Evolutionary conservation across 495 filamentous ascomycete genomes (phyloP).

Genomic region (Articulospora tetracladia): DNA sequence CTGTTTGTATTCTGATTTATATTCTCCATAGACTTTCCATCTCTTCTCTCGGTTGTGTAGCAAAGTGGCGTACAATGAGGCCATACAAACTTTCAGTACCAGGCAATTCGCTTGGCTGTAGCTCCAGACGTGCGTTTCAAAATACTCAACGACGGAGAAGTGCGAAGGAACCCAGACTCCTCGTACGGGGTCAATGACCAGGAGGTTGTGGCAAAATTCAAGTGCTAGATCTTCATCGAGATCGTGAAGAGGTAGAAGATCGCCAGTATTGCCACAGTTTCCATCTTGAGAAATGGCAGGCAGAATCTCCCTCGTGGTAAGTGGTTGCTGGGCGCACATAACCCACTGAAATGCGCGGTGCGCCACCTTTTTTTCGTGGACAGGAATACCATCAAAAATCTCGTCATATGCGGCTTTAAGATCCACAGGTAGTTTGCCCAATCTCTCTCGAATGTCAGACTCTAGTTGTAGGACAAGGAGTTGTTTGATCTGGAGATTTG

Average conservation of each 20-base stretch:
- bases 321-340: slow-evolving; percentile 26
- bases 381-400: slow-evolving; percentile 25
- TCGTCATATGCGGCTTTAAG: slow-evolving; percentile 34
- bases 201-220: slow-evolving; percentile 14
- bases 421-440: slow-evolving; percentile 30
- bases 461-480: slow-evolving; percentile 20
- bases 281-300: slow-evolving; percentile 6
- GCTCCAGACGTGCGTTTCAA: slow-evolving; percentile 13
- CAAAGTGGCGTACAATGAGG: no score
- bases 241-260: background rate
- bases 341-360: slow-evolving; percentile 35
- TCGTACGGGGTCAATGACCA: slow-evolving; percentile 13
- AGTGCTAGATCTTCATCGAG: slow-evolving; percentile 12
- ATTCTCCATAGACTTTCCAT: no score
- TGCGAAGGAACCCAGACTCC: slow-evolving; percentile 22
- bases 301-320: slow-evolving; percentile 17
- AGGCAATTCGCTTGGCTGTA: slow-evolving; percentile 10
- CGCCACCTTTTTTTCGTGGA: slow-evolving; percentile 22
- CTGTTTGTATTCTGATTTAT: no score
- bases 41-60: no score
- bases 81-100: slow-evolving; percentile 7
- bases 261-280: background rate
- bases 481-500: slow-evolving; percentile 30
- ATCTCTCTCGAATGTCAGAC: slow-evolving; percentile 23
- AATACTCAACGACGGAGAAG: slow-evolving; percentile 23